Base-by-base conservation (phyloP, 768 basidiomycete species). In the Rhodotorula toruloides region DNA sequence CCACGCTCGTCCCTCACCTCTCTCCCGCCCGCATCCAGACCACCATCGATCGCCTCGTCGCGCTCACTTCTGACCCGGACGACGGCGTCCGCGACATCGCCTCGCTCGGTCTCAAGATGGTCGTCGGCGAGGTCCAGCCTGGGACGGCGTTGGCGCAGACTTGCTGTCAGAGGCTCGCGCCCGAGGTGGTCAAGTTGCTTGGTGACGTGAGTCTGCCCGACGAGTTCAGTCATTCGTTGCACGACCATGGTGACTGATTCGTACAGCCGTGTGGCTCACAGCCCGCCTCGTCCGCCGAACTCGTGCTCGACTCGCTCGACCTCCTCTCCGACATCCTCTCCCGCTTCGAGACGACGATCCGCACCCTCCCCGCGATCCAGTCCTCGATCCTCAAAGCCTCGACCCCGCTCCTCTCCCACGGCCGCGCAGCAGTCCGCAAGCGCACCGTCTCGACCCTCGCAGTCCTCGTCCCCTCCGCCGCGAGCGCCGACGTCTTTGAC, bases 51-150 rank as follows among this genome's bases (percentile, higher is more conserved):
- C 88, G 87, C 72, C 82, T 99, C 55, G 89, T 94, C 70, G 84
- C 86, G 57, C 89, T 89, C 73, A 90, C 90, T 0, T 84, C 55
- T 21, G 54, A 85, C 27, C 85, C 88, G 75, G 91, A 97, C 59
- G 93, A 97, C 73, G 92, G 96, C 72, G 80, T 94, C 58, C 82
- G 96, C 65, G 93, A 98, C 79, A 92, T 99, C 60, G 91, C 93
- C 14, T 31, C 58, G 43, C 22, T 72, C 93, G 94, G 91, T 9
- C 81, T 99, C 63, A 98, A 97, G 80, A 94, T 91, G 6, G 92
- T 98, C 72, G 91, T 92, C 8, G 83, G 87, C 25, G 92, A 97
- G 78, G 81, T 98, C 55, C 89, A 90, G 14, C 83, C 85, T 10
- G 88, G 89, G 70, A 86, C 88, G 58, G 86, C 85, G 74, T 85